Conservation (phyloP, 805 yeast species). For the Sugiyamaella lignohabitans region DNA sequence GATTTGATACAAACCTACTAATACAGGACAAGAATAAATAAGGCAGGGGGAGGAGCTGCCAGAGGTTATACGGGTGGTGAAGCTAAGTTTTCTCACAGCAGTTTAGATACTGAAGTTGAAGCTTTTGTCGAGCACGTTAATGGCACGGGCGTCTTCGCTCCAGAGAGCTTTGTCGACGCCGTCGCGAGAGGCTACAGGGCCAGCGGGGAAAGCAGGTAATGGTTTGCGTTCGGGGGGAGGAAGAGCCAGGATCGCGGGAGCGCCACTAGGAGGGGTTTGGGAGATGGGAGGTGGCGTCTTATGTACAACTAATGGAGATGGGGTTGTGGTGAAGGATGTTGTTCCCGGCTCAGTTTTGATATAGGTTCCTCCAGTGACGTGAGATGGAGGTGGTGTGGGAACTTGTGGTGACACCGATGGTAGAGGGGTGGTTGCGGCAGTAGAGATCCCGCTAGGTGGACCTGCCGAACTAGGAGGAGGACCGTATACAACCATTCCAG, state of each 20-base stretch:
- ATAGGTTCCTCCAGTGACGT: not conserved
- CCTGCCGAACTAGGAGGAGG: not conserved
- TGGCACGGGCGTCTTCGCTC: conserved; percentile 30
- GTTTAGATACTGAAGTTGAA: conserved; percentile 13
- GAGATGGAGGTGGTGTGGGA: conserved; percentile 7
- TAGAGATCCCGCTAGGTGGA: conserved; percentile 2
- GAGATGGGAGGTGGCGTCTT: conserved; percentile 9
- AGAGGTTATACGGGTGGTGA: no score
- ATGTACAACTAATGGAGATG: conserved; percentile 6
- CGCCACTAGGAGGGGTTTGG: conserved; percentile 6
- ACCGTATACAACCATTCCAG: not conserved
- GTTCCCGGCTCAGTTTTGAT: not conserved
- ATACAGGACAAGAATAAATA: not conserved
- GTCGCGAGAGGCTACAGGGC: not conserved
- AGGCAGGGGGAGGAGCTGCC: no score
- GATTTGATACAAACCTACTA: not conserved
- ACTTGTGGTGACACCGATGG: conserved; percentile 4
- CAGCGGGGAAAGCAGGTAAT: conserved; percentile 5
- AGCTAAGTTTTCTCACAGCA: no score
- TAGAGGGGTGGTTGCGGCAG: conserved; percentile 11
- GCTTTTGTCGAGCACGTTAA: conserved; percentile 27
- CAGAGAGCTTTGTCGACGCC: conserved; percentile 21
- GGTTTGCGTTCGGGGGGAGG: not conserved
- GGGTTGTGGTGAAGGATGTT: conserved; percentile 2
- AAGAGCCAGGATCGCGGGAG: not conserved